Percentiles rank a stretch among this genome's conserved stretches.
Conservation (phyloP, 169 alveolate genomes). For the Plasmodium vinckei region DNA sequence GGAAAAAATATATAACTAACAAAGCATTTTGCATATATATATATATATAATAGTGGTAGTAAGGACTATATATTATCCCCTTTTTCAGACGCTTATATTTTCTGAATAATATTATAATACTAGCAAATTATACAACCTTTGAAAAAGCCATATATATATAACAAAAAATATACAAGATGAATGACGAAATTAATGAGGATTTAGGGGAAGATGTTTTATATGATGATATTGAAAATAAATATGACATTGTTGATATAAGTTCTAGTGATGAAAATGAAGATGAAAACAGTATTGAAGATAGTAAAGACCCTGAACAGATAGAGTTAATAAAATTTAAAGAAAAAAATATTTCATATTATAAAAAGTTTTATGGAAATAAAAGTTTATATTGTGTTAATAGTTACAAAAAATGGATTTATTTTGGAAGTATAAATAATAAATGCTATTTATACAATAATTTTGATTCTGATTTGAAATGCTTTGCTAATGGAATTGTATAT, state of each 20-base stretch:
- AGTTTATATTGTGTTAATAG: slow-evolving; percentile 61
- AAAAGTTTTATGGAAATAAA: slow-evolving; percentile 53
- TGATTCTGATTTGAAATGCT: slow-evolving; percentile 29
- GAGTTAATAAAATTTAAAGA: slow-evolving; percentile 32
- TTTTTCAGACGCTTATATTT: no score
- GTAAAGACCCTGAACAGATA: background rate
- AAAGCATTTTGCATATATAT: no score
- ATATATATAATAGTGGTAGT: no score
- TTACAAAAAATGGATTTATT: slow-evolving; percentile 64
- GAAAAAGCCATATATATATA: no score
- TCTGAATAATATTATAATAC: no score
- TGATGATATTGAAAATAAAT: slow-evolving; percentile 31
- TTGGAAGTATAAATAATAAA: slow-evolving; percentile 66
- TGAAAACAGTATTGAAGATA: slow-evolving; percentile 6
- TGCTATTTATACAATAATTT: slow-evolving; percentile 45
- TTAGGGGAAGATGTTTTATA: slow-evolving; percentile 49
- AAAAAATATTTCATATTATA: slow-evolving; percentile 20
- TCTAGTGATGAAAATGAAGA: slow-evolving; percentile 14
- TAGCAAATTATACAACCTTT: no score
- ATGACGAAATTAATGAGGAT: slow-evolving; percentile 8
- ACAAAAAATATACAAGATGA: no score
- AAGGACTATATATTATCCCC: no score
- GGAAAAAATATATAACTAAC: no score
- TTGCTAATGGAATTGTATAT: background rate
- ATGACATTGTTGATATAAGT: slow-evolving; percentile 39